Base-by-base conservation (phyloP, 1,284 basidiomycete genomes). In the Marasmius sp. region DNA sequence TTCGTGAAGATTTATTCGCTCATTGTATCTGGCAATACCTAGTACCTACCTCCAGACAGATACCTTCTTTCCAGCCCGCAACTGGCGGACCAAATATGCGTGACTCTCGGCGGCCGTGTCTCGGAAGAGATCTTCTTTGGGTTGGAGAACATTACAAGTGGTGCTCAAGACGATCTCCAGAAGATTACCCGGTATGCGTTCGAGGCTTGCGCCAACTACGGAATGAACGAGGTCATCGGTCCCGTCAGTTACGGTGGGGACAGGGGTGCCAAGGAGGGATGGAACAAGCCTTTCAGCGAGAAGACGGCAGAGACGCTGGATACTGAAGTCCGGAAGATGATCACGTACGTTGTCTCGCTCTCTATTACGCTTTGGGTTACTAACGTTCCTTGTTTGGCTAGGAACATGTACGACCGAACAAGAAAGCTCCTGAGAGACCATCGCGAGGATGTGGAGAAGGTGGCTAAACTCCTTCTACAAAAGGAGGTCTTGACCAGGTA, bases 121-220 rank as follows among this genome's bases (percentile, higher is more conserved):
- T 92, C 95, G 0, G 97, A 99, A 77, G 97, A 99, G 77, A 96
- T 99, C 65, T 98, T 99, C 82, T 99, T 99, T 72, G 94, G 93
- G 39, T 69, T 76, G n/a, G 89, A 88, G 70, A 92, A 93, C 69
- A 97, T 99, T 76, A 99, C 97, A 0, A 97, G 97, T 1, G 97
- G 97, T 68, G 97, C 97, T 3, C 95, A 98, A 77, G 96, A 98
- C 71, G 97, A 98, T 72, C 79, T 98, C 58, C 94, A 97, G 76
- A 99, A 98, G 81, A 97, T 99, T 68, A 98, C 97, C 9, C 89
- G 93, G 66, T 95, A 98, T 90, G 97, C 97, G 1, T 98, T 97
- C 67, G 96, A 98, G 78, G 94, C 89, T 5, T 90, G 88, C 62
- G 91, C 92, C n/a, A 94, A 94, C 75, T 95, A 96, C 75, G 97